phyloP scores from a whole-genome alignment of 768 basidiomycete species.

The Trametes punicea region DNA sequence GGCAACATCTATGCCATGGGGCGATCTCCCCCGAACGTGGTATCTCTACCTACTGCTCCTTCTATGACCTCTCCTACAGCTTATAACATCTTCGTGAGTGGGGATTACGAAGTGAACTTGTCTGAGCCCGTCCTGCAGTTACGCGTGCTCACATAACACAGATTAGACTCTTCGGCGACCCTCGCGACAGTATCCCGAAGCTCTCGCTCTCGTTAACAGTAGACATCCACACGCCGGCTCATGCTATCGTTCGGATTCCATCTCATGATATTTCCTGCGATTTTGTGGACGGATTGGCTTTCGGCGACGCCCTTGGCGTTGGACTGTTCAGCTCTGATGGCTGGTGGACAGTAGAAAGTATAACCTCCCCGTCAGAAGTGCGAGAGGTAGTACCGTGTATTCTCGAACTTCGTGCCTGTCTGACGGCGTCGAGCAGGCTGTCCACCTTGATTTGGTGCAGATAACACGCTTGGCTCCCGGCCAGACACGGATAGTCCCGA shows the following conservation, averaged over 20 bases:
- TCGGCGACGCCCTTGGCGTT: slow-evolving; percentile 69
- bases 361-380: slow-evolving; percentile 19
- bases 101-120: slow-evolving; percentile 72
- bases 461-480: slow-evolving; percentile 49
- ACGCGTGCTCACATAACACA: slow-evolving; percentile 26
- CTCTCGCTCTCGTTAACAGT: slow-evolving; percentile 54
- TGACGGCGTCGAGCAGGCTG: neutral
- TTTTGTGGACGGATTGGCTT: slow-evolving; percentile 71
- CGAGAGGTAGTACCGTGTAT: slow-evolving; percentile 16
- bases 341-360: slow-evolving; percentile 51
- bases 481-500: slow-evolving; percentile 60
- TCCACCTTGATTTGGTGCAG: slow-evolving; percentile 21
- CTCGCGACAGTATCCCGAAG: slow-evolving; percentile 46
- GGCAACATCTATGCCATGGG: slow-evolving; percentile 83
- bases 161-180: slow-evolving; percentile 86
- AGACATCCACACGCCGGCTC: slow-evolving; percentile 39
- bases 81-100: slow-evolving; percentile 74
- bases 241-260: slow-evolving; percentile 39
- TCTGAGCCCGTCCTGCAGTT: neutral
- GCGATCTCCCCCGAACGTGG: slow-evolving; percentile 44
- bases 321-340: slow-evolving; percentile 50
- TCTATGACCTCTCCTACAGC: slow-evolving; percentile 40
- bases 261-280: slow-evolving; percentile 60
- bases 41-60: slow-evolving; percentile 48
- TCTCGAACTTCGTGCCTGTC: neutral